phyloP scores from a whole-genome alignment of 2,329 filamentous ascomycete genomes.

The Monosporascus sp. region DNA sequence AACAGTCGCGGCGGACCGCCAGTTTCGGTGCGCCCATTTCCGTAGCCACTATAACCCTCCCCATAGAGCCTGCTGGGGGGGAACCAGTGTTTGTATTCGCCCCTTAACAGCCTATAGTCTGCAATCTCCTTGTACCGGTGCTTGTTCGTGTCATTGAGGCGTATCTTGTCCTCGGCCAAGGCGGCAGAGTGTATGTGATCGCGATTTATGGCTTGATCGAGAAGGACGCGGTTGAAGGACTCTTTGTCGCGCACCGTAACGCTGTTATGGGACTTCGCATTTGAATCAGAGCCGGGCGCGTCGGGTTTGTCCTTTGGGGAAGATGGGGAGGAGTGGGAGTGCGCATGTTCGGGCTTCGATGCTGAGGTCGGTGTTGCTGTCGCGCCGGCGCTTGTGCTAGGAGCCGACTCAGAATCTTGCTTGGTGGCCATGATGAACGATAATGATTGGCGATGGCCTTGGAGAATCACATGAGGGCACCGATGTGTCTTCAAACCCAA shows the following conservation, averaged over 20 bases:
- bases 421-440: conserved; percentile 22
- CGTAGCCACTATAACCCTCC: conserved; percentile 81
- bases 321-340: conserved; percentile 24
- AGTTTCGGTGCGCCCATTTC: conserved; percentile 76
- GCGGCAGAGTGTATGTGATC: conserved; percentile 51
- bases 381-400: conserved; percentile 17
- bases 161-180: conserved; percentile 45
- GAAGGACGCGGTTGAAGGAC: conserved; percentile 46
- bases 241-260: conserved; percentile 48
- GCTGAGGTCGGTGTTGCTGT: conserved; percentile 13
- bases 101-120: conserved; percentile 61
- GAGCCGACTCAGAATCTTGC: conserved; percentile 22
- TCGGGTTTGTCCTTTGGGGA: conserved; percentile 26
- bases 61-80: conserved; percentile 56
- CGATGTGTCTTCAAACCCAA: background rate
- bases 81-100: conserved; percentile 50
- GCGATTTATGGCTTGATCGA: conserved; percentile 49
- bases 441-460: background rate
- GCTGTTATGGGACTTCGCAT: conserved; percentile 20
- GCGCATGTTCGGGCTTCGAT: conserved; percentile 20
- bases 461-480: conserved; percentile 12
- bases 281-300: conserved; percentile 18
- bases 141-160: conserved; percentile 52
- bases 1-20: conserved; percentile 64
- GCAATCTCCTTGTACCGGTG: conserved; percentile 63